These are phyloP conservation scores for Penicillium sp. DNA, from an alignment of 2,329 filamentous ascomycete genomes.

Conservation along the genomic window DNA sequence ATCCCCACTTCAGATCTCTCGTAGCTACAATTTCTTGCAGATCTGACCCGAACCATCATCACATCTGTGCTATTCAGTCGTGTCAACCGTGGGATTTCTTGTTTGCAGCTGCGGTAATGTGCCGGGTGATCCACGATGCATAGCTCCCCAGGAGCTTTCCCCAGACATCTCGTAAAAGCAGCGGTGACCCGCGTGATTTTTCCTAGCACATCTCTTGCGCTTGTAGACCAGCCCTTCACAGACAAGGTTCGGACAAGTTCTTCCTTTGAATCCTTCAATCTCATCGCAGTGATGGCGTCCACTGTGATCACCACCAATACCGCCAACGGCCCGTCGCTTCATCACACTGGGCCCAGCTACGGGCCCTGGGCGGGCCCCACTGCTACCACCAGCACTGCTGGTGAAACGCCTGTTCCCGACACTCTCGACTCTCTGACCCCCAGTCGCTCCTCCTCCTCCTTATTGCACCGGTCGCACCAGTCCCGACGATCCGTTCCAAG, in stretches of 20 bases:
- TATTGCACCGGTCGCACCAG: constrained; percentile 28
- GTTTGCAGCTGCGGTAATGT: constrained; percentile 1
- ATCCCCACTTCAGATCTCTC: neutral
- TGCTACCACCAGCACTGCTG: constrained; percentile 51
- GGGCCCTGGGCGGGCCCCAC: constrained; percentile 36
- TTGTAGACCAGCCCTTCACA: neutral
- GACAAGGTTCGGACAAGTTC: neutral
- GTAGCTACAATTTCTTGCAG: neutral
- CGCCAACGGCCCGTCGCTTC: constrained; percentile 14
- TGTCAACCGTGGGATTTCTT: neutral
- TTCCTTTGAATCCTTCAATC: neutral
- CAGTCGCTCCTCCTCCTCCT: constrained; percentile 35
- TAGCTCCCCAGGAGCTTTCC: constrained; percentile 5
- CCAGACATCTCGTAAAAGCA: constrained; percentile 5
- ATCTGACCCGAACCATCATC: constrained; percentile 3
- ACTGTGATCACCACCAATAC: neutral
- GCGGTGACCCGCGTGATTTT: constrained; percentile 11
- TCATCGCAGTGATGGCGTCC: neutral
- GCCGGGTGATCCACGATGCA: constrained; percentile 18
- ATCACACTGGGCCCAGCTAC: constrained; percentile 14
- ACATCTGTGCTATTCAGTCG: constrained; percentile 2
- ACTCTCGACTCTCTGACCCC: constrained; percentile 46
- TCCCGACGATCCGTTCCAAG: constrained; percentile 33
- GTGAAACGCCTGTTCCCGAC: constrained; percentile 48
- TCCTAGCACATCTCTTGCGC: neutral